phyloP scores from a whole-genome alignment of 352 stramenopile genomes.

The Pythium grandisporangium region DNA sequence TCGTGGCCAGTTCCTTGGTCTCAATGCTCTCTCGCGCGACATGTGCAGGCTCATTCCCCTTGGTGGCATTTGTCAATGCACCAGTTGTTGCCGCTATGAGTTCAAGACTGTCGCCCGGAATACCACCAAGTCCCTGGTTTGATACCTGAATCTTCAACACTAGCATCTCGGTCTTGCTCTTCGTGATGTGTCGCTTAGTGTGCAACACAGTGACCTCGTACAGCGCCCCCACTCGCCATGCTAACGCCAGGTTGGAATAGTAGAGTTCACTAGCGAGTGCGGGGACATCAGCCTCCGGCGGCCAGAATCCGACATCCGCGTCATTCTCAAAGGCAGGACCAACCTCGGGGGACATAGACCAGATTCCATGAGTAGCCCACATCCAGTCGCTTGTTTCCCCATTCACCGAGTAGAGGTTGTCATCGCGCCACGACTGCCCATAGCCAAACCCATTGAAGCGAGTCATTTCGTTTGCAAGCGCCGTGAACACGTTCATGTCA shows the following conservation, averaged over 20 bases:
- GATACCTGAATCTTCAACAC: background rate
- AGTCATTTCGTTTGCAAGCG: constrained; percentile 59
- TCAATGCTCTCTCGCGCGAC: no score
- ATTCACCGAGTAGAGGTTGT: constrained; percentile 82
- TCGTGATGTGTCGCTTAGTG: constrained; percentile 3
- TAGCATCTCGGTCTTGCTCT: background rate
- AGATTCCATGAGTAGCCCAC: constrained; percentile 71
- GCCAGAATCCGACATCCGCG: constrained; percentile 56
- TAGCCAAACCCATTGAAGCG: constrained; percentile 67
- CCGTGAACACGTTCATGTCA: constrained; percentile 31
- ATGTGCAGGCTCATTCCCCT: background rate
- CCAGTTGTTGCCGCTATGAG: background rate
- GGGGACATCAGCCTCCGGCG: constrained; percentile 33
- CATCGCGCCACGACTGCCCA: constrained; percentile 74
- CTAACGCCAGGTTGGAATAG: constrained; percentile 62
- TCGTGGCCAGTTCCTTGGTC: background rate
- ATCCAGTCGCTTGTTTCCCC: constrained; percentile 86
- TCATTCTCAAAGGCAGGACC: constrained; percentile 43
- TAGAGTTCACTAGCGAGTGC: constrained; percentile 52
- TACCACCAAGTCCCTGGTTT: constrained; percentile 8
- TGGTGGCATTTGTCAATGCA: background rate
- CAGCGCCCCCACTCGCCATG: constrained; percentile 36
- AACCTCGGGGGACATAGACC: constrained; percentile 79
- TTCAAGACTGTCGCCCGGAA: background rate
- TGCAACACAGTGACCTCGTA: constrained; percentile 37